A percentile compares a stretch with the other conserved stretches of the same genome.
phyloP scores from a whole-genome alignment of 164 flowering plant species.

The Dillenia suffruticosa region DNA sequence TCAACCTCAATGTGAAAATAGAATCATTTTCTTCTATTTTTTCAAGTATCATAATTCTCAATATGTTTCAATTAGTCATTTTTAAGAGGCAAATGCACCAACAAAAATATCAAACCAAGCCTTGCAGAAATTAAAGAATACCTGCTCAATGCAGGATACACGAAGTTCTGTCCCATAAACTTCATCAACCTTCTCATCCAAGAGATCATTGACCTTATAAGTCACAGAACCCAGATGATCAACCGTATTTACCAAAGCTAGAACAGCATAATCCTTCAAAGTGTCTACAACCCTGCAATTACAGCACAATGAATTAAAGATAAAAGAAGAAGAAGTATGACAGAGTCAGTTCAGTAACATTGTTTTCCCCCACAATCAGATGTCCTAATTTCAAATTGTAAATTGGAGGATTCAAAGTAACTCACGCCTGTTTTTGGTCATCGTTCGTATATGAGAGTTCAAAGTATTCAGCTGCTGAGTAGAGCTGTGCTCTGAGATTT shows the following conservation, averaged over 20 bases:
- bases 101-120: no score
- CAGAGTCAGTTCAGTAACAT: not conserved
- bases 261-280: conserved; percentile 66
- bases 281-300: conserved; percentile 58
- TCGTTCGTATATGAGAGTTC: conserved; percentile 82
- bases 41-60: no score
- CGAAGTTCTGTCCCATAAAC: conserved; percentile 52
- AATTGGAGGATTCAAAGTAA: conserved; percentile 5
- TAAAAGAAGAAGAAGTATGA: not conserved
- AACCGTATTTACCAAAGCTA: conserved; percentile 71
- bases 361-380: not conserved
- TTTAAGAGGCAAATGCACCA: no score
- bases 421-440: conserved; percentile 79
- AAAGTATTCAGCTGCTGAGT: conserved; percentile 95
- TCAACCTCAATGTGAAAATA: no score
- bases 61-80: no score
- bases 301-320: not conserved
- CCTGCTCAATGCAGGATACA: conserved; percentile 65
- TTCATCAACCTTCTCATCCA: conserved; percentile 65
- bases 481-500: conserved; percentile 76
- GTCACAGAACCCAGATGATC: conserved; percentile 77
- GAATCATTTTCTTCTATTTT: no score
- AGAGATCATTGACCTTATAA: conserved; percentile 53
- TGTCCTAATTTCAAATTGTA: not conserved
- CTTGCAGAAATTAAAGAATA: conserved; percentile 4